These are phyloP conservation scores for Marasmius sp. DNA, from an alignment of 1,284 basidiomycete species.

Conservation along the genomic window DNA sequence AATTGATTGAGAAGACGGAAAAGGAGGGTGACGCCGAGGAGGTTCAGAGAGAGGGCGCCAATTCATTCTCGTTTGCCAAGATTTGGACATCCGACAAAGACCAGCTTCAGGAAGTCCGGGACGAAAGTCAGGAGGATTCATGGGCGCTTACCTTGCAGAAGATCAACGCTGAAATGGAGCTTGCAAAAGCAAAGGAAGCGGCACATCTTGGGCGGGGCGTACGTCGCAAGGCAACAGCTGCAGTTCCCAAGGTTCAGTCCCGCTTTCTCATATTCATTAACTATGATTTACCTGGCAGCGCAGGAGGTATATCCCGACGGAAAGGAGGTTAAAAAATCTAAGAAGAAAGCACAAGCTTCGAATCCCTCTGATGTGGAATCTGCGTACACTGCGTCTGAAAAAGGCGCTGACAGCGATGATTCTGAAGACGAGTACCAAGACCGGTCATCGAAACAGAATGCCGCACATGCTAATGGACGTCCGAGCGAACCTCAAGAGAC, in stretches of 20 bases:
- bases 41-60: slow-evolving; percentile 39
- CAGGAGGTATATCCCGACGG: slow-evolving; percentile 21
- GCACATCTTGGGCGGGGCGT: slow-evolving; percentile 62
- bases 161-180: slow-evolving; percentile 44
- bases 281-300: background rate
- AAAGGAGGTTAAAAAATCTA: slow-evolving; percentile 29
- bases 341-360: slow-evolving; percentile 19
- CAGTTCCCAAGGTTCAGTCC: slow-evolving; percentile 41
- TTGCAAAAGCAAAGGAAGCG: slow-evolving; percentile 37
- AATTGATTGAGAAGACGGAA: slow-evolving; percentile 82
- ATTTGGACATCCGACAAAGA: slow-evolving; percentile 84
- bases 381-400: slow-evolving; percentile 32
- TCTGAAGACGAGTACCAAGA: slow-evolving; percentile 15
- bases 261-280: background rate
- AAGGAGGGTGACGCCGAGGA: slow-evolving; percentile 61
- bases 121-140: slow-evolving; percentile 62
- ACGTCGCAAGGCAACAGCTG: slow-evolving; percentile 65
- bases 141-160: slow-evolving; percentile 75
- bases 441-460: background rate
- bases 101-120: slow-evolving; percentile 58
- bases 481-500: slow-evolving; percentile 10
- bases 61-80: slow-evolving; percentile 82
- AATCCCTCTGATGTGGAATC: slow-evolving; percentile 37
- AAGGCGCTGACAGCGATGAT: slow-evolving; percentile 21
- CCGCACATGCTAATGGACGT: background rate